These are phyloP conservation scores for Ricinus communis DNA, from an alignment of 345 rosid species.

Conservation along the genomic window DNA sequence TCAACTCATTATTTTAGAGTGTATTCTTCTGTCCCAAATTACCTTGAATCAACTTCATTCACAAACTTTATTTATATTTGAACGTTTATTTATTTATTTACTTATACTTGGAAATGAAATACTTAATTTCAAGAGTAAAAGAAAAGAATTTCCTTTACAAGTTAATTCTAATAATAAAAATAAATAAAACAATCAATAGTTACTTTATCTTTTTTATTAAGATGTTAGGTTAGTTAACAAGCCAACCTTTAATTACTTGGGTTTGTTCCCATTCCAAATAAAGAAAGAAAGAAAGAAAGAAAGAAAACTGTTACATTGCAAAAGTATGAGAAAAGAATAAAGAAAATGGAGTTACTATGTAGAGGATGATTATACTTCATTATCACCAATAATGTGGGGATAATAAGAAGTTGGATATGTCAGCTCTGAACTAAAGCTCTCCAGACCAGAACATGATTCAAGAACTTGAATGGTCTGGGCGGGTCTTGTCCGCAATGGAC, in stretches of 20 bases:
- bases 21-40: no score
- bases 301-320: neutral
- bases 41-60: no score
- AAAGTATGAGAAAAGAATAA: neutral
- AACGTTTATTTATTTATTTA: no score
- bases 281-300: neutral
- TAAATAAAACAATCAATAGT: neutral
- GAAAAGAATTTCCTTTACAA: no score
- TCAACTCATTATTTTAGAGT: no score
- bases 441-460: neutral
- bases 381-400: neutral
- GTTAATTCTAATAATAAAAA: no score
- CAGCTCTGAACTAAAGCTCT: neutral
- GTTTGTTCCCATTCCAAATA: no score
- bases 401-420: neutral
- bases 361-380: neutral
- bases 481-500: slow-evolving; percentile 8
- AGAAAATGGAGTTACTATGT: neutral
- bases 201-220: neutral
- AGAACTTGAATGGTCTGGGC: slow-evolving; percentile 18
- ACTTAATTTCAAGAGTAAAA: no score
- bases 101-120: no score
- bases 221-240: neutral
- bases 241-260: neutral
- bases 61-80: no score